A percentile compares a stretch with the other conserved stretches of the same genome.
phyloP scores from a whole-genome alignment of 331 rosid species.

The Saraca asoca region DNA sequence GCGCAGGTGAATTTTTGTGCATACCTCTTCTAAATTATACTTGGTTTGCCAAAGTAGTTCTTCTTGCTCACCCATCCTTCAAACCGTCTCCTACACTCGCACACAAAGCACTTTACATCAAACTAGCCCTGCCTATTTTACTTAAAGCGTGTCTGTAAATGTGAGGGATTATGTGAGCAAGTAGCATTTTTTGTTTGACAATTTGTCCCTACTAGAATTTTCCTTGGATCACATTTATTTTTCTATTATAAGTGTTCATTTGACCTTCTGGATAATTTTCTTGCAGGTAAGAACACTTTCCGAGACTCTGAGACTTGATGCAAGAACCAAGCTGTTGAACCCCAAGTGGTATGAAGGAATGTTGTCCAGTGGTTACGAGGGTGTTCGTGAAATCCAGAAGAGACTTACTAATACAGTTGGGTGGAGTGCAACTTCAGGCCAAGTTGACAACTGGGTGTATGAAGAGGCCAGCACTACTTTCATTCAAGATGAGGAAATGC shows the following conservation, averaged over 20 bases:
- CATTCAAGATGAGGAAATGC: constrained; percentile 81
- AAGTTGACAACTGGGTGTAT: constrained; percentile 97
- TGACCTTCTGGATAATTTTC: constrained; percentile 31
- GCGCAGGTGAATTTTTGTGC: constrained; percentile 94
- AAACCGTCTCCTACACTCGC: too few relatives aligned
- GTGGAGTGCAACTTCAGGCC: constrained; percentile 99
- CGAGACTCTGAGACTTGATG: constrained; percentile 89
- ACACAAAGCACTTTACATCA: too few relatives aligned
- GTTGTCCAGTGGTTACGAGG: constrained; percentile 87
- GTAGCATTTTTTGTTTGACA: too few relatives aligned
- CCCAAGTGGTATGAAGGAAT: constrained; percentile 98
- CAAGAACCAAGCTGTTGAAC: constrained; percentile 85
- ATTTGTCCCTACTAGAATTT: constrained; percentile 7
- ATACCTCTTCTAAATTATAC: too few relatives aligned
- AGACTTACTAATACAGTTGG: constrained; percentile 93
- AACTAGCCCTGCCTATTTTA: too few relatives aligned
- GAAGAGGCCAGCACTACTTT: constrained; percentile 94
- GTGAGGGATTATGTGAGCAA: too few relatives aligned
- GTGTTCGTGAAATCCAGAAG: constrained; percentile 94
- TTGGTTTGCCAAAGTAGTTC: too few relatives aligned
- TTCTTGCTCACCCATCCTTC: too few relatives aligned
- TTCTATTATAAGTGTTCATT: background rate
- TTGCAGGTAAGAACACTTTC: constrained; percentile 81
- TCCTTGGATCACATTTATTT: background rate
- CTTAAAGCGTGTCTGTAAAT: too few relatives aligned